Evolutionary conservation across 1,284 basidiomycete species (phyloP).

Genomic region (Tilletia walkeri): DNA sequence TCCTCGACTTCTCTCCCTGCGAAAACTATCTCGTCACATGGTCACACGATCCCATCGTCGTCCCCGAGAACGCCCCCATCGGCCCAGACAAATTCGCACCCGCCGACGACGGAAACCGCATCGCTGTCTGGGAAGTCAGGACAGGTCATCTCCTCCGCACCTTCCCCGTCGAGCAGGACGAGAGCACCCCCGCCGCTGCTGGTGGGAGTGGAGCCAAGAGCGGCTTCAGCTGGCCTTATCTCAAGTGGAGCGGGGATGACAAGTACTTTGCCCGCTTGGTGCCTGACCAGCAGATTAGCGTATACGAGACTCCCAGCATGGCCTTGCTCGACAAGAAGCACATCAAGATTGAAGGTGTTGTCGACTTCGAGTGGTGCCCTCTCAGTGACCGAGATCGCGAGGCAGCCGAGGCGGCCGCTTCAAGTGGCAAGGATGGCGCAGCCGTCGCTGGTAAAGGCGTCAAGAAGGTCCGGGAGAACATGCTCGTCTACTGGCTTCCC

Average conservation of each 20-base stretch:
- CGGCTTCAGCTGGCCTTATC: slow-evolving; percentile 78
- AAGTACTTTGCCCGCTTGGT: slow-evolving; percentile 87
- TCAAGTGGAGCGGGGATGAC: slow-evolving; percentile 98
- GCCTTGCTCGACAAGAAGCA: slow-evolving; percentile 93
- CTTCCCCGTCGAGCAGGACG: slow-evolving; percentile 67
- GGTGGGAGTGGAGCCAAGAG: slow-evolving; percentile 62
- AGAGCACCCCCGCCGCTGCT: slow-evolving; percentile 25
- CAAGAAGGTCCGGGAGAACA: slow-evolving; percentile 73
- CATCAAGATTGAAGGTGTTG: slow-evolving; percentile 94
- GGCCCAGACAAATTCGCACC: slow-evolving; percentile 71
- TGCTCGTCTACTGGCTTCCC: slow-evolving; percentile 96
- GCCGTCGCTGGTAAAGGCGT: slow-evolving; percentile 34
- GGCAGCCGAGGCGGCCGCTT: slow-evolving; percentile 57
- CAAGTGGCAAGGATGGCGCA: slow-evolving; percentile 25
- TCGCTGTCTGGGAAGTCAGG: slow-evolving; percentile 97
- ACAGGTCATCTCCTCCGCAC: slow-evolving; percentile 88
- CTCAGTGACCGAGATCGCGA: slow-evolving; percentile 75
- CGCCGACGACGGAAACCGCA: slow-evolving; percentile 93
- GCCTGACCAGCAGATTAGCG: slow-evolving; percentile 87
- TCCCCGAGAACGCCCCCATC: slow-evolving; percentile 71
- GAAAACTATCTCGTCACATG: slow-evolving; percentile 97
- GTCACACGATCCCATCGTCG: slow-evolving; percentile 90
- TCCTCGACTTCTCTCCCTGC: slow-evolving; percentile 96
- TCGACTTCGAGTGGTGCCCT: slow-evolving; percentile 99
- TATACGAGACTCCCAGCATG: slow-evolving; percentile 94